A percentile compares a stretch with the other conserved stretches of the same genome.
Evolutionary conservation across 2,329 filamentous ascomycete species (phyloP).

Genomic region (Trichothecium sympodiale): DNA sequence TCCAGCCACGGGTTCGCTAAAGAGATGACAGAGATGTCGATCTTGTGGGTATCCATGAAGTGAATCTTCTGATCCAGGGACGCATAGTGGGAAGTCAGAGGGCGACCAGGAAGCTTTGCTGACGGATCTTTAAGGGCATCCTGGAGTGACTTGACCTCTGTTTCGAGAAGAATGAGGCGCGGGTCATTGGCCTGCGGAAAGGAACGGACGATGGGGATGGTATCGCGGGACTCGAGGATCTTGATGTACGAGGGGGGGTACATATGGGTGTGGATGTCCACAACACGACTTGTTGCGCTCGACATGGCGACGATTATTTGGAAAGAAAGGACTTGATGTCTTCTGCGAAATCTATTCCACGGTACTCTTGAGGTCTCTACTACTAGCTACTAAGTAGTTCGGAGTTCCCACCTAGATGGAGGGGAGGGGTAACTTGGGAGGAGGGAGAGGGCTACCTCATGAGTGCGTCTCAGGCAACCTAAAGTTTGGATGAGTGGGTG

Average conservation of each 20-base stretch:
- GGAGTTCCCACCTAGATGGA: no score
- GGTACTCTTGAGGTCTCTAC: no score
- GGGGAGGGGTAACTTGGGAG: no score
- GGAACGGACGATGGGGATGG: slow-evolving; percentile 60
- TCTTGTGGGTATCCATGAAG: slow-evolving; percentile 80
- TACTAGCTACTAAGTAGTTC: no score
- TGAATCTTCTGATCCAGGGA: slow-evolving; percentile 68
- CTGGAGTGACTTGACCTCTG: slow-evolving; percentile 34
- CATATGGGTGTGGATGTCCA: slow-evolving; percentile 62
- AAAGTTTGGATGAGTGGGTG: no score
- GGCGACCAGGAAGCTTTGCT: slow-evolving; percentile 58
- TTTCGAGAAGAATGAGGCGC: slow-evolving; percentile 54
- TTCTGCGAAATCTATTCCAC: no score
- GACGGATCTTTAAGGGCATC: slow-evolving; percentile 41
- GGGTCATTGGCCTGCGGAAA: slow-evolving; percentile 47
- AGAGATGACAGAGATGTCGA: slow-evolving; percentile 75
- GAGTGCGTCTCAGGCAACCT: no score
- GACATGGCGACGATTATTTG: slow-evolving; percentile 16
- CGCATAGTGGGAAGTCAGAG: slow-evolving; percentile 74
- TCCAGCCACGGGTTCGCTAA: slow-evolving; percentile 93
- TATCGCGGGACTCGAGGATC: slow-evolving; percentile 45
- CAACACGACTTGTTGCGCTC: slow-evolving; percentile 29
- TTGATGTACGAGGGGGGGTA: slow-evolving; percentile 54
- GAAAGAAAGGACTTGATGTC: no score
- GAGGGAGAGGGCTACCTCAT: no score